Conservation (phyloP, 1,284 basidiomycete genomes). For the Trametes sp. region DNA sequence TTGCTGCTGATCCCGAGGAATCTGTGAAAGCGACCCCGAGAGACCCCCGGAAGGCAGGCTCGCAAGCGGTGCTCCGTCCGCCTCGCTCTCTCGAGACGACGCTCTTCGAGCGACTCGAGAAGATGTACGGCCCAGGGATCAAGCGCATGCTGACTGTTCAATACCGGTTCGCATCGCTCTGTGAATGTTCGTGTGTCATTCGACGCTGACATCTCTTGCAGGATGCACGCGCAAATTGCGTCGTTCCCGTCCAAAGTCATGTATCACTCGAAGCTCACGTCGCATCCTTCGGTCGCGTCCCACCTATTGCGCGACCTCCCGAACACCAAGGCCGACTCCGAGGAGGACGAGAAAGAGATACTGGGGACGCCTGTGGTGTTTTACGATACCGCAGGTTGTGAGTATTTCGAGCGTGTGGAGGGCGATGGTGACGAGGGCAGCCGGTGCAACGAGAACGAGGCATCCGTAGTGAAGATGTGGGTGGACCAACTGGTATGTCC, state of each 20-base stretch:
- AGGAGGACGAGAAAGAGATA: constrained; percentile 74
- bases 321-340: constrained; percentile 51
- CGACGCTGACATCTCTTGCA: constrained; percentile 38
- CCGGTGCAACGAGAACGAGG: constrained; percentile 94
- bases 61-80: constrained; percentile 54
- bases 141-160: constrained; percentile 90
- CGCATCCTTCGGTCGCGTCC: constrained; percentile 74
- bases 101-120: constrained; percentile 90
- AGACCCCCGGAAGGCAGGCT: constrained; percentile 31
- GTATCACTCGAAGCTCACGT: constrained; percentile 78
- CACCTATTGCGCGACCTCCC: constrained; percentile 81
- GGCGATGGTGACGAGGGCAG: constrained; percentile 83
- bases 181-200: background rate
- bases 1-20: constrained; percentile 23
- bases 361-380: constrained; percentile 87
- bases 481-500: constrained; percentile 76
- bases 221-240: constrained; percentile 91
- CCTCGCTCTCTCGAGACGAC: constrained; percentile 87
- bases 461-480: constrained; percentile 83
- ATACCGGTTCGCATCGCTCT: constrained; percentile 61
- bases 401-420: constrained; percentile 84
- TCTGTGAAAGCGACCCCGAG: constrained; percentile 16
- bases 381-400: constrained; percentile 93
- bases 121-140: constrained; percentile 83
- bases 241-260: constrained; percentile 86